Base-by-base conservation (phyloP, 352 stramenopile genomes). In the Pythium vanterpoolii region DNA sequence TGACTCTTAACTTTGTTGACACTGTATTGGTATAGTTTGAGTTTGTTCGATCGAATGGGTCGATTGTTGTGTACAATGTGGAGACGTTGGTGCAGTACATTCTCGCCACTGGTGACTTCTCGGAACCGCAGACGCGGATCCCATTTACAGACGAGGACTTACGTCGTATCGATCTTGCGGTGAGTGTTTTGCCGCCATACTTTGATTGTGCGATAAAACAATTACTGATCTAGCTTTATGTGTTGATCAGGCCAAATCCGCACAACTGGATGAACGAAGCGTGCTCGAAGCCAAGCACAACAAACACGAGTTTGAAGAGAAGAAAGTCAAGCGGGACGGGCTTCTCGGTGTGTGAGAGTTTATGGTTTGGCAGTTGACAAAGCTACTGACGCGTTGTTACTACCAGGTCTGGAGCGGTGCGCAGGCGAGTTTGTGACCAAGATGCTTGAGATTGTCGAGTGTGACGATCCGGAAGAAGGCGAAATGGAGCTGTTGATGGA, bases 71-170 rank as follows among this genome's bases (percentile, higher is more conserved):
- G 45, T 96, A 95, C 76, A 91, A 94, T 54, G 77, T 96, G 28
- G 86, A 95, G 27, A 79, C 77, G 31, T 76, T 96, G 19, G 80
- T 96, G 10, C 83, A 94, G 52, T 96, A 96, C 59, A 91, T 96
- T 49, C 69, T 96, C 4, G 77, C 78, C 4, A 95, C 86, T n/a
- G 87, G 87, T 23, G 80, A 95, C 66, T 96, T 96, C 56, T 88
- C 81, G 1, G 87, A 96, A 69, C 87, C 87, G 21, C 74, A 96
- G 63, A 96, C 87, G 23, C 79, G 85, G 14, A 87, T 96, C 61
- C 78, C 83, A 26, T 96, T 96, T 66, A 85, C 82, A 0, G 86
- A 96, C 39, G 77, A 89, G 16, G 74, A 95, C 56, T 62, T 96
- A 53, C 72, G 66, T 14, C 76, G 73, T 30, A 89, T 96, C 30